Base-by-base conservation (phyloP, 208 protist genomes). In the Trypanosoma cruzi region DNA sequence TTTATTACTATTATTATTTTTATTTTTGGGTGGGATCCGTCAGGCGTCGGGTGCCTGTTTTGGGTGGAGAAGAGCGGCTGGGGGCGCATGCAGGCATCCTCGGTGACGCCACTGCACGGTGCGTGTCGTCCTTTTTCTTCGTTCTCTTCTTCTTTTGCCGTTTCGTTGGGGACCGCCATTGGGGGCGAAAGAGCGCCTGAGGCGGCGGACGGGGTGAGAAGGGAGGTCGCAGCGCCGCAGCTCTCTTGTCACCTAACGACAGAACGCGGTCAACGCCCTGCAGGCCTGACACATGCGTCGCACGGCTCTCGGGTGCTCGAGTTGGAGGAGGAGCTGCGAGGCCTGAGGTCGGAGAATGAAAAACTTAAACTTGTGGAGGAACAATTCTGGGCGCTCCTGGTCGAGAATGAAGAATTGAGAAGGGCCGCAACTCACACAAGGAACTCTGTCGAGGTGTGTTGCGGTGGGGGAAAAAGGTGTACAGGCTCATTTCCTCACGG, bases 341-440 rank as follows among this genome's bases (percentile, higher is more conserved):
- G 26, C 18, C 64, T 69, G 4, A 56, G 29, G 40, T 14, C 54
- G 29, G 64, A 69, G 13, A 69, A 69, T 53, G 64, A 57, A 6
- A 62, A 40, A 42, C 50, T 69, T 0, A 46, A 52, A 8, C 5
- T 54, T 11, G 31, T 69, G 8, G 55, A 69, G 44, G 64, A 69
- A 22, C 64, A 69, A 16, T 69, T 69, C 44, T 69, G 64, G 64
- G 55, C n/a, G 22, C 49, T 69, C 18, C 50, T 69, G 31, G 29
- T 46, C 20, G 64, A 69, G 44, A 69, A 69, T 20, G 64, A 69
- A 22, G 46, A 59, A 18, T 59, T 69, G 48, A 1, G 11, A n/a
- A 69, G 36, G 18, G 31, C 40, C 6, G 52, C 8, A 36, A 11
- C 28, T 0, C 22, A 32, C 24, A 32, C 5, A 18, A 18, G 31